Conservation (phyloP, 2,329 filamentous ascomycete genomes). For the Trichoderma sp. region DNA sequence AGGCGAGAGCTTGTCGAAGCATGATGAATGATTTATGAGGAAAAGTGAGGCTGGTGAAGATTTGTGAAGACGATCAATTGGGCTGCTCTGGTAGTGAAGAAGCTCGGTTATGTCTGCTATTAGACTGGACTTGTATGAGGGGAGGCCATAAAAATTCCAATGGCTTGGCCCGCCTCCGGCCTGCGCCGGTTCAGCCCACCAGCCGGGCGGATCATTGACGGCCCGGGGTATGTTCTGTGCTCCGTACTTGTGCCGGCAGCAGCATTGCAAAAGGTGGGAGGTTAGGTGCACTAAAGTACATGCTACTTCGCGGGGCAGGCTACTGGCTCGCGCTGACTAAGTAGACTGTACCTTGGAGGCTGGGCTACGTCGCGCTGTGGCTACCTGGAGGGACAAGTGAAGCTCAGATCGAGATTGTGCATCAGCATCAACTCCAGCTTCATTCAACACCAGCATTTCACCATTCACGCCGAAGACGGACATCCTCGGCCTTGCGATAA, state of each 20-base stretch:
- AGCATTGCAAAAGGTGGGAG: neutral
- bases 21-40: constrained; percentile 32
- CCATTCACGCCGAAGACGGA: constrained; percentile 1
- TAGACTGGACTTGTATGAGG: neutral
- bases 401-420: constrained; percentile 20
- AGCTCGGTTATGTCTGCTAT: neutral
- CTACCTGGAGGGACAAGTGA: constrained; percentile 33
- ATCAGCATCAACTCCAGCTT: constrained; percentile 9
- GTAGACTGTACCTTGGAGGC: neutral
- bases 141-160: constrained; percentile 13
- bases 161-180: constrained; percentile 11
- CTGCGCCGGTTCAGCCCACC: constrained; percentile 11
- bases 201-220: constrained; percentile 21
- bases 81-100: neutral
- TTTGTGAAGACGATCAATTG: neutral
- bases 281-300: neutral
- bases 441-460: neutral
- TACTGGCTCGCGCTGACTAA: neutral
- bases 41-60: constrained; percentile 2
- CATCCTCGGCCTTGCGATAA: neutral
- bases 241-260: neutral
- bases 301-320: neutral
- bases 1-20: constrained; percentile 46
- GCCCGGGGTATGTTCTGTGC: constrained; percentile 5
- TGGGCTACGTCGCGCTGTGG: constrained; percentile 32